phyloP scores from a whole-genome alignment of 768 basidiomycete species.

The Coprinellus micaceus region DNA sequence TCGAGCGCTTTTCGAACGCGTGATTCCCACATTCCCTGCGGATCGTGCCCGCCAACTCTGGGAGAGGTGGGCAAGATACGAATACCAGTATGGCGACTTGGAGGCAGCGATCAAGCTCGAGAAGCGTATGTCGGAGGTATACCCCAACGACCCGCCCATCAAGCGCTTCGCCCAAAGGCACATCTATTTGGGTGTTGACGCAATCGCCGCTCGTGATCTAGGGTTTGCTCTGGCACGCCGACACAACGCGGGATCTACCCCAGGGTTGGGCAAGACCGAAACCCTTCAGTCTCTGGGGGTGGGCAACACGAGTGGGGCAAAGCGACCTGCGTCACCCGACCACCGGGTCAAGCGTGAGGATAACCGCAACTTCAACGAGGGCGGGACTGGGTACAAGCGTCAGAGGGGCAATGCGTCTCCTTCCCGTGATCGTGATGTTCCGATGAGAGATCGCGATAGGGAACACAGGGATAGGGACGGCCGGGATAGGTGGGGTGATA shows the following conservation, averaged over 20 bases:
- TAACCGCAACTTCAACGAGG: constrained; percentile 22
- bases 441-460: constrained; percentile 21
- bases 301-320: constrained; percentile 14
- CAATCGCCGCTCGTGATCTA: constrained; percentile 84
- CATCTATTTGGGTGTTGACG: constrained; percentile 78
- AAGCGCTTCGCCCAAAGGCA: constrained; percentile 89
- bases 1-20: constrained; percentile 89
- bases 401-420: constrained; percentile 25
- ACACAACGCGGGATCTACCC: constrained; percentile 8
- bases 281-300: constrained; percentile 29
- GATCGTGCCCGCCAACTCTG: constrained; percentile 83
- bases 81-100: constrained; percentile 93
- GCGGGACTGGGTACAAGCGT: constrained; percentile 33
- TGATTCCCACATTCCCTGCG: constrained; percentile 71
- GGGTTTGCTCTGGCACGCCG: constrained; percentile 65
- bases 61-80: constrained; percentile 95
- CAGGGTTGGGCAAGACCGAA: constrained; percentile 29
- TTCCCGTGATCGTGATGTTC: constrained; percentile 11
- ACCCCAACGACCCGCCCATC: constrained; percentile 83
- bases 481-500: constrained; percentile 26
- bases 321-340: constrained; percentile 38
- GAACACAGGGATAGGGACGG: constrained; percentile 17
- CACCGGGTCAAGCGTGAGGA: constrained; percentile 28
- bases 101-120: constrained; percentile 87
- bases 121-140: constrained; percentile 82